Percentiles rank a stretch among this genome's conserved stretches.
phyloP scores from a whole-genome alignment of 2,329 filamentous ascomycete genomes.

The Fusarium scirpi region DNA sequence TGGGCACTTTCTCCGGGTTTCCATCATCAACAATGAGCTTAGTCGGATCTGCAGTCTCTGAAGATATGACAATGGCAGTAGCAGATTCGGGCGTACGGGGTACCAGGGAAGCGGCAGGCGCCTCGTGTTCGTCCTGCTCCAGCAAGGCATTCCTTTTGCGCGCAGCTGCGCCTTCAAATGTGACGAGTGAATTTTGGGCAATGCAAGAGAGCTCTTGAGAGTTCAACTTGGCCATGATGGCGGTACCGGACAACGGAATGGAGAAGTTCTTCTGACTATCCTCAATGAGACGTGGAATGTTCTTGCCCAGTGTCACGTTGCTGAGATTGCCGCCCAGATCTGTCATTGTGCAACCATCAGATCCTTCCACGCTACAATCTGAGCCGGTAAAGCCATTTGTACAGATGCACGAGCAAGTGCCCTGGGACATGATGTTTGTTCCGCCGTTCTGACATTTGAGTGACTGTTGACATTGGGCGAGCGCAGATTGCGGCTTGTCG shows the following conservation, averaged over 20 bases:
- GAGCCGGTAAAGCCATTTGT: constrained; percentile 83
- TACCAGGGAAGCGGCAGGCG: constrained; percentile 14
- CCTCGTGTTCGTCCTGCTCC: constrained; percentile 37
- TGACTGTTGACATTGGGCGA: constrained; percentile 68
- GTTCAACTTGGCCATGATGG: constrained; percentile 82
- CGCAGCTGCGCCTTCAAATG: constrained; percentile 73
- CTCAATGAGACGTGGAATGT: constrained; percentile 79
- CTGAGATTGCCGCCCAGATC: constrained; percentile 56
- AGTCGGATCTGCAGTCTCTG: constrained; percentile 32
- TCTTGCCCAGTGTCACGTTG: constrained; percentile 84
- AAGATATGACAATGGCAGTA: constrained; percentile 38
- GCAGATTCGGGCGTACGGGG: constrained; percentile 22
- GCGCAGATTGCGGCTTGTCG: constrained; percentile 53
- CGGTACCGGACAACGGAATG: constrained; percentile 76
- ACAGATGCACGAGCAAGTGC: constrained; percentile 86
- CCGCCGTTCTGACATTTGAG: constrained; percentile 84
- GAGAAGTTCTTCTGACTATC: constrained; percentile 76
- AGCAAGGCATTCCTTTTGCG: constrained; percentile 50
- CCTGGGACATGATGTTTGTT: constrained; percentile 74
- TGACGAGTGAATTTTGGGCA: constrained; percentile 87
- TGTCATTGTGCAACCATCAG: constrained; percentile 66
- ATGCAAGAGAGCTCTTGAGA: constrained; percentile 81
- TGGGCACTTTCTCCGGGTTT: constrained; percentile 29
- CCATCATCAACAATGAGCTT: constrained; percentile 42
- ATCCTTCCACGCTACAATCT: constrained; percentile 61